Evolutionary conservation across 768 basidiomycete genomes (phyloP).

Genomic region (Cyclocybe aegerita): DNA sequence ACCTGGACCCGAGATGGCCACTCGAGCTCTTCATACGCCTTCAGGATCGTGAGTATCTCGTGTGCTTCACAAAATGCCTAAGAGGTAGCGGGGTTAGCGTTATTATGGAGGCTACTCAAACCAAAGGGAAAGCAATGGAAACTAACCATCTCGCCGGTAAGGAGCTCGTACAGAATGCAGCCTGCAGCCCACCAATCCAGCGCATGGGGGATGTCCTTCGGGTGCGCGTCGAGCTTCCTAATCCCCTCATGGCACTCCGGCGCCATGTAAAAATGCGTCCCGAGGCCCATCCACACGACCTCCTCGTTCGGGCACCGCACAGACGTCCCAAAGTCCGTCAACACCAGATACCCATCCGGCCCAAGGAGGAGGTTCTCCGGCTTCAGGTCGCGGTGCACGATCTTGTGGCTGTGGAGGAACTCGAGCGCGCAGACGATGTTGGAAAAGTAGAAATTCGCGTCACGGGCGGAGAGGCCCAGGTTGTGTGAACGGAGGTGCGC

Average conservation of each 20-base stretch:
- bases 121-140: conserved; percentile 13
- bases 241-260: conserved; percentile 36
- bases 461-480: conserved; percentile 28
- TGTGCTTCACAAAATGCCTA: neutral
- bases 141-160: conserved; percentile 33
- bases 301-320: conserved; percentile 18
- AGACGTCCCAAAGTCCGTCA: conserved; percentile 53
- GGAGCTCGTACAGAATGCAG: conserved; percentile 52
- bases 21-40: neutral
- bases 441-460: conserved; percentile 50
- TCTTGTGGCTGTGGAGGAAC: conserved; percentile 41
- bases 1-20: conserved; percentile 39
- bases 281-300: conserved; percentile 32
- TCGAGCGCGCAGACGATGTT: conserved; percentile 52
- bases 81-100: too few species aligned
- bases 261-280: conserved; percentile 48
- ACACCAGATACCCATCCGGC: conserved; percentile 50
- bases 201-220: conserved; percentile 9
- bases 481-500: conserved; percentile 28
- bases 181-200: conserved; percentile 61
- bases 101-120: too few species aligned
- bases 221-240: neutral
- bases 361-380: conserved; percentile 59
- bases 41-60: conserved; percentile 3
- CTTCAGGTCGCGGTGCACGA: conserved; percentile 58